Evolutionary conservation across 331 rosid species (phyloP), one percentile per base, ranked within the genome.

Genomic region (Quercus phellos): DNA sequence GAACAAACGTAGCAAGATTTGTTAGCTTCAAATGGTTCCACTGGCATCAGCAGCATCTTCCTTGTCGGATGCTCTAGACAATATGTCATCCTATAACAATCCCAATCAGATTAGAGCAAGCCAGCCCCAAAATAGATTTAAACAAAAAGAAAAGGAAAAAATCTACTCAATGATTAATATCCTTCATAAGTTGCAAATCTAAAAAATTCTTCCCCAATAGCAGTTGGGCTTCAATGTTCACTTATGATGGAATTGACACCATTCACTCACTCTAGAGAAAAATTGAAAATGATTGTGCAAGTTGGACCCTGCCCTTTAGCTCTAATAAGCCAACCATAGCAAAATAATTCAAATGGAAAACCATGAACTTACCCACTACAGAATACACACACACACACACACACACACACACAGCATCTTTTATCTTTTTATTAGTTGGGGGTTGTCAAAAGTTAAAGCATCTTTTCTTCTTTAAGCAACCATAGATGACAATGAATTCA

Each of bases 1-100:
- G 99, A 95, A 82, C 99, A 95, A 78, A 95, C 99, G 80, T 95
- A 95, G 83, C 99, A 95, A 22, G 97, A 90, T 78, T 90, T 89
- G 80, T 91, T 93, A 29, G 97, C 94, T 77, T 93, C 98, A 89
- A 91, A 91, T 70, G 98, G 99, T 78, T 89, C 97, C 87, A 95
- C 98, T 2, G 99, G 99, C 98, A 95, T 93, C 73, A 95, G 93
- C 76, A 95, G 81, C 92, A 90, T 83, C 85, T 90, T 95, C 83
- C 84, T 91, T 32, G 96, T 73, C 75, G 98, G 99, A 84, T 92
- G 90, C 77, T 95, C 99, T 60, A 91, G 86, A 81, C 99, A 95
- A 85, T 93, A 95, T 27, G 99, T 93, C 98, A 93, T 92, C 89
- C 99, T 95, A 75, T 26, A 79, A 27, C 78, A 30, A 55, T 51